Base-by-base conservation (phyloP, 2,329 filamentous ascomycete genomes). In the Nigrospora sphaerica region DNA sequence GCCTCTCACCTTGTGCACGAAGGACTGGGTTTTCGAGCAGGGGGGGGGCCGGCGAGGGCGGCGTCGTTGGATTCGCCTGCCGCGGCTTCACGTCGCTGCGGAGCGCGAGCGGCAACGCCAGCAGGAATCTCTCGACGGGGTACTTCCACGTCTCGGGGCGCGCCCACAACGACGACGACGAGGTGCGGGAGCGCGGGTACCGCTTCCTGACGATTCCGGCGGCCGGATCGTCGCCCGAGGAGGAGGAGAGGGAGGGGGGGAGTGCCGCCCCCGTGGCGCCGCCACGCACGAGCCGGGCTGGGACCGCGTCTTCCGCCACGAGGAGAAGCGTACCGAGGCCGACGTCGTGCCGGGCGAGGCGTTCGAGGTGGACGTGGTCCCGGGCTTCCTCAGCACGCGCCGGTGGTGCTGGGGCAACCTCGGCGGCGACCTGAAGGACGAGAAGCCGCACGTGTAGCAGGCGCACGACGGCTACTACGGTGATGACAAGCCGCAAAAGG, bases 361-460 rank as follows among this genome's bases (percentile, higher is more conserved):
- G 31, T 53, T 50, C 36, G 32, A 44, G 16, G 34, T 51, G 34
- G 32, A 17, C 17, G 31, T 49, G 16, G 38, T 32, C 33, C 39
- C 32, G n/a, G 32, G n/a, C 33, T 47, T 16, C 17, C 33, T 52
- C 28, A 47, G 40, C 6, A 46, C 45, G 11, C 23, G 44, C 19
- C 52, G 51, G 51, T 52, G 51, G 49, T 53, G 51, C 44, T 53
- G 49, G 44, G 51, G 49, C 16, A 47, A 50, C 39, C 28, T 53
- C 28, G 51, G 47, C 17, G 42, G 34, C 13, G 46, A 51, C 35
- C 44, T 50, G 13, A 43, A 44, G 28, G 42, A 42, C 37, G 50
- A 47, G 46, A 43, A 33, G 38, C 35, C 50, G 11, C 49, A 53
- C 43, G 14, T 42, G 12, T 49, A 44, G 49, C 42, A 44, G 33